Evolutionary conservation across 164 flowering plant species (phyloP).

Genomic region (Tetracentron sinense): DNA sequence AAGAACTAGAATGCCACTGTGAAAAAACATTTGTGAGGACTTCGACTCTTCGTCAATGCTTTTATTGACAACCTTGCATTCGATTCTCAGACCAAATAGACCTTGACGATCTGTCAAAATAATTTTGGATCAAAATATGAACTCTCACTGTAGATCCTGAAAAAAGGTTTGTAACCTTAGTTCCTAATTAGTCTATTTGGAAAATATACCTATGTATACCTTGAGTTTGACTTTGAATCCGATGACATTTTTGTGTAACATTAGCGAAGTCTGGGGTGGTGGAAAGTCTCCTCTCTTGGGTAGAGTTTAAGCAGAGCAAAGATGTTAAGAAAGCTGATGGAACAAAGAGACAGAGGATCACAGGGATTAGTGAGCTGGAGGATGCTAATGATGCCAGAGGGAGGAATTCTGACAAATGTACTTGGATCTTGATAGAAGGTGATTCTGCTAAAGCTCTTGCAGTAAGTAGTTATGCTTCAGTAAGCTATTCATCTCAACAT

Average conservation of each 20-base stretch:
- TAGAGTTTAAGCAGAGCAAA: conserved; percentile 70
- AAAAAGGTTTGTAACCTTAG: conserved; percentile 47
- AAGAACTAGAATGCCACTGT: conserved; percentile 68
- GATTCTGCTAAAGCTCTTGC: conserved; percentile 98
- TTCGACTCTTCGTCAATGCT: conserved; percentile 92
- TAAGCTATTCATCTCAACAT: neutral
- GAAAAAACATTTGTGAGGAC: conserved; percentile 86
- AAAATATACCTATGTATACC: too few relatives aligned
- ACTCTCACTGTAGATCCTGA: conserved; percentile 60
- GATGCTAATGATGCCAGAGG: conserved; percentile 92
- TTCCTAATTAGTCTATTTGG: too few relatives aligned
- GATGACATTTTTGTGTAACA: conserved; percentile 21
- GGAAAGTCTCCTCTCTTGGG: conserved; percentile 76
- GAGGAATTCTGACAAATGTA: conserved; percentile 68
- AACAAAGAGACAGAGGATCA: conserved; percentile 45
- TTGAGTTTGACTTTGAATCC: too few relatives aligned
- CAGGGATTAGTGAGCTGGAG: conserved; percentile 62
- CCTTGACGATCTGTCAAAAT: conserved; percentile 76
- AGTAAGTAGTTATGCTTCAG: conserved; percentile 36
- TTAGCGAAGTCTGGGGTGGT: conserved; percentile 76
- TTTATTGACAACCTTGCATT: conserved; percentile 96
- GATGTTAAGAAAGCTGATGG: conserved; percentile 96
- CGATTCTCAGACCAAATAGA: conserved; percentile 97
- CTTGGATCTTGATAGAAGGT: conserved; percentile 96
- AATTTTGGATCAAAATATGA: conserved; percentile 91